Conservation (phyloP, 2,329 filamentous ascomycete genomes). For the Phoma sp. region DNA sequence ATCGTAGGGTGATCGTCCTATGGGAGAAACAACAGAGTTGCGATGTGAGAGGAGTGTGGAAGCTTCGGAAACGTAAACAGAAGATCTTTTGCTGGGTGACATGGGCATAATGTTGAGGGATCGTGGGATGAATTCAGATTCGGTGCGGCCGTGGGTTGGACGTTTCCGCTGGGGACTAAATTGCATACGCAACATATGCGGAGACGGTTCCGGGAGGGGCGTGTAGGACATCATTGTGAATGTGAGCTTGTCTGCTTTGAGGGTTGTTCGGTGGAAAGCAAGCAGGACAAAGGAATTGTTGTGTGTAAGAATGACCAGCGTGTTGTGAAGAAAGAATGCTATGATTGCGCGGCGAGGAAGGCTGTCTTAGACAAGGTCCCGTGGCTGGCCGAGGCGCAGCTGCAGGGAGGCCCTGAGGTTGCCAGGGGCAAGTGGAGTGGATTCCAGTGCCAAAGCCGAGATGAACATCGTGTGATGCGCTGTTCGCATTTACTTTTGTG, state of each 20-base stretch:
- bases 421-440: conserved; percentile 25
- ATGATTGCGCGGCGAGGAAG: conserved; percentile 21
- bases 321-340: conserved; percentile 24
- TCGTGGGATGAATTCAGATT: conserved; percentile 33
- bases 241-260: conserved; percentile 6
- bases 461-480: conserved; percentile 18
- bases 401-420: conserved; percentile 33
- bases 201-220: conserved; percentile 25
- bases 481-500: conserved; percentile 9
- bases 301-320: conserved; percentile 9
- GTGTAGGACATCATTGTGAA: conserved; percentile 30
- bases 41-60: conserved; percentile 31
- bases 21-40: conserved; percentile 29
- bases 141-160: conserved; percentile 31
- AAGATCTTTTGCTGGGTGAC: conserved; percentile 32
- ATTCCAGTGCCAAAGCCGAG: conserved; percentile 13
- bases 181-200: conserved; percentile 25
- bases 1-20: conserved; percentile 18
- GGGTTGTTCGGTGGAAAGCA: conserved; percentile 9
- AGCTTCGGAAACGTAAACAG: conserved; percentile 38
- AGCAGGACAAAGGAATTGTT: conserved; percentile 19
- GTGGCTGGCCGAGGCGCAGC: conserved; percentile 23
- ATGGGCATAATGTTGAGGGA: conserved; percentile 28
- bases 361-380: conserved; percentile 24
- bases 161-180: conserved; percentile 31